Conservation (phyloP, 768 basidiomycete species). For the Tulasnella sp. region DNA sequence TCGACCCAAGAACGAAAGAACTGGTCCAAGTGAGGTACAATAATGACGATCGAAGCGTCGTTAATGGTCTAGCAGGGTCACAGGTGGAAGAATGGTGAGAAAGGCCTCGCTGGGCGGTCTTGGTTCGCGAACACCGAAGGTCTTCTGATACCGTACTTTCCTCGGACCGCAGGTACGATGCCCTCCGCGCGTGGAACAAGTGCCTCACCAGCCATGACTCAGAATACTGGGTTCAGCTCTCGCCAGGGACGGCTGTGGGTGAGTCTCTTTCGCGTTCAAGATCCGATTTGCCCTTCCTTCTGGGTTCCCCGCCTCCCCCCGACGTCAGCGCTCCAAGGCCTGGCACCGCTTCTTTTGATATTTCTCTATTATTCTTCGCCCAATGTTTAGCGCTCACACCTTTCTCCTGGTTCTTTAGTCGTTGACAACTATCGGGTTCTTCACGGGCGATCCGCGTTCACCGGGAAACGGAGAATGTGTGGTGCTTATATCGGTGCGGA, state of each 20-base stretch:
- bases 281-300: not conserved
- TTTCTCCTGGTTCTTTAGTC: conserved; percentile 45
- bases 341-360: conserved; percentile 14
- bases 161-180: conserved; percentile 58
- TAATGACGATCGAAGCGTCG: conserved; percentile 84
- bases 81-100: conserved; percentile 70
- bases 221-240: conserved; percentile 88
- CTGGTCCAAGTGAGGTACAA: conserved; percentile 87
- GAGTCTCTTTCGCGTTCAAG: conserved; percentile 35
- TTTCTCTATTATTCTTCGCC: not conserved
- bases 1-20: conserved; percentile 56
- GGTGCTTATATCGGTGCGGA: conserved; percentile 92
- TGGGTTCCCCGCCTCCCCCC: not conserved
- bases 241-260: conserved; percentile 82
- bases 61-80: conserved; percentile 55
- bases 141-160: not conserved
- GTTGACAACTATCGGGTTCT: conserved; percentile 91
- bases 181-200: conserved; percentile 72
- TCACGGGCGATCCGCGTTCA: conserved; percentile 89
- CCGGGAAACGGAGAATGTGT: conserved; percentile 85
- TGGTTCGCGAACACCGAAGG: not conserved
- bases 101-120: not conserved
- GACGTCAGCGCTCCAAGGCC: conserved; percentile 4
- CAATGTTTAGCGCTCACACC: not conserved
- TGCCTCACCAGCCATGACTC: conserved; percentile 73